These are phyloP conservation scores for Mychonastes homosphaera DNA, from an alignment of 139 green algal species.

Conservation along the genomic window DNA sequence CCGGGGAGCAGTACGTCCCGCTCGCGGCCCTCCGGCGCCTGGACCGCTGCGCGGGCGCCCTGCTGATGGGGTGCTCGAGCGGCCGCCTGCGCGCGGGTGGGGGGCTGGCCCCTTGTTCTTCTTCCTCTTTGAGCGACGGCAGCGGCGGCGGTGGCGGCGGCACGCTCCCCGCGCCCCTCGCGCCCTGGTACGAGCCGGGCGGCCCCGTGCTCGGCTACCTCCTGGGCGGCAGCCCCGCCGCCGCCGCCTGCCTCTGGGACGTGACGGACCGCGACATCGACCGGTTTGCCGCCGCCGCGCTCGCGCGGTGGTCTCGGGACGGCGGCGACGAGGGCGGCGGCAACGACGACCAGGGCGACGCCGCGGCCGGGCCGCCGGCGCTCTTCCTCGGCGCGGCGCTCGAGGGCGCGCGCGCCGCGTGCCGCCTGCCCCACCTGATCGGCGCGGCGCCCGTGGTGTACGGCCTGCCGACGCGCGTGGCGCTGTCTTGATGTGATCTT, in stretches of 20 bases:
- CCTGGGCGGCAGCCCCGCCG: slow-evolving; percentile 59
- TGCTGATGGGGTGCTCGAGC: slow-evolving; percentile 92
- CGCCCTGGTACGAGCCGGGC: slow-evolving; percentile 57
- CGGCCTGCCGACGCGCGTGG: slow-evolving; percentile 53
- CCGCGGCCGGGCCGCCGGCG: background rate
- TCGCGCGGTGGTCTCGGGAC: slow-evolving; percentile 25
- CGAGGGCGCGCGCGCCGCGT: slow-evolving; percentile 35
- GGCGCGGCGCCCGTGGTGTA: slow-evolving; percentile 84
- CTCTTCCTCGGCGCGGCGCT: slow-evolving; percentile 31
- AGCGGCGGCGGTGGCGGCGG: too few relatives aligned
- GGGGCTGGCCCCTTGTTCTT: too few relatives aligned
- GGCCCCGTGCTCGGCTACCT: slow-evolving; percentile 68
- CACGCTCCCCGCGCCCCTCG: too few relatives aligned
- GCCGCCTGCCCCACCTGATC: slow-evolving; percentile 68
- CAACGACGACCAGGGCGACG: slow-evolving; percentile 1
- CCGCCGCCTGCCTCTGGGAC: slow-evolving; percentile 89
- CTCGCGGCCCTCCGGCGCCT: slow-evolving; percentile 43
- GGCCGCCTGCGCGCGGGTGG: slow-evolving; percentile 40
- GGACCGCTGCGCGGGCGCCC: slow-evolving; percentile 35
- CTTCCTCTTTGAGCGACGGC: too few relatives aligned
- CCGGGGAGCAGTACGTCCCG: slow-evolving; percentile 69
- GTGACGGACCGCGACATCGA: slow-evolving; percentile 95
- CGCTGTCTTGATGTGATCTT: too few relatives aligned
- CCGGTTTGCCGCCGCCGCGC: slow-evolving; percentile 54
- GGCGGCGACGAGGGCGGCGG: background rate